Percentiles rank a stretch among this genome's conserved stretches.
phyloP scores from a whole-genome alignment of 2,329 filamentous ascomycete genomes.

The Botrytis fabae region DNA sequence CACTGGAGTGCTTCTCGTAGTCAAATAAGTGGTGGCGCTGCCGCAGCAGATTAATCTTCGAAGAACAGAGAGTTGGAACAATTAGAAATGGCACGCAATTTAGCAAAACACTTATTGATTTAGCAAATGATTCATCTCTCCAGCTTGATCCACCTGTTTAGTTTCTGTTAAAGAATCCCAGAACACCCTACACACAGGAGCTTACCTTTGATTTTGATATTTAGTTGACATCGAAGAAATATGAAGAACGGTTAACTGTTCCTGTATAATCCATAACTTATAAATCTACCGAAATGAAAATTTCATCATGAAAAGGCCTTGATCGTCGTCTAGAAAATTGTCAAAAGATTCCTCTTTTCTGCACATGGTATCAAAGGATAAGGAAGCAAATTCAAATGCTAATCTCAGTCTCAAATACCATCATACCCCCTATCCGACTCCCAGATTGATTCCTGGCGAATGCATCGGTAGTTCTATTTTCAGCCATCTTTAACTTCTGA shows the following conservation, averaged over 20 bases:
- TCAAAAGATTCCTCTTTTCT: not conserved
- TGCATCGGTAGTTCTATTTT: not conserved
- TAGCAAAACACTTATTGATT: not conserved
- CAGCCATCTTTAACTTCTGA: not conserved
- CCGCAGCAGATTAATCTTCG: not conserved
- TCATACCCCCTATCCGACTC: not conserved
- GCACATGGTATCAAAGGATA: not conserved
- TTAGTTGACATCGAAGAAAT: not conserved
- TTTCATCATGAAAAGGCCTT: not conserved
- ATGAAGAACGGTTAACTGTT: not conserved
- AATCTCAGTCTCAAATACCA: not conserved
- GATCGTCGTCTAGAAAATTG: not conserved
- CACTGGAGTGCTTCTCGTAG: not conserved
- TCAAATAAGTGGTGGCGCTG: not conserved
- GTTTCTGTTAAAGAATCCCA: not conserved
- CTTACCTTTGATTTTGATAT: not conserved
- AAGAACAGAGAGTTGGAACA: not conserved
- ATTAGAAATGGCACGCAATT: not conserved
- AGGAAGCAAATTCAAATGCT: not conserved
- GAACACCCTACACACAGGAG: not conserved
- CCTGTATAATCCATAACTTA: not conserved
- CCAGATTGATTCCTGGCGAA: not conserved
- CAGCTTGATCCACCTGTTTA: not conserved
- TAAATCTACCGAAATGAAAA: not conserved
- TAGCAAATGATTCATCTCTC: not conserved